Percentiles rank a stretch among this genome's conserved stretches.
Evolutionary conservation across 1,139 yeast genomes (phyloP).

Genomic region (Taiozyma sp.): DNA sequence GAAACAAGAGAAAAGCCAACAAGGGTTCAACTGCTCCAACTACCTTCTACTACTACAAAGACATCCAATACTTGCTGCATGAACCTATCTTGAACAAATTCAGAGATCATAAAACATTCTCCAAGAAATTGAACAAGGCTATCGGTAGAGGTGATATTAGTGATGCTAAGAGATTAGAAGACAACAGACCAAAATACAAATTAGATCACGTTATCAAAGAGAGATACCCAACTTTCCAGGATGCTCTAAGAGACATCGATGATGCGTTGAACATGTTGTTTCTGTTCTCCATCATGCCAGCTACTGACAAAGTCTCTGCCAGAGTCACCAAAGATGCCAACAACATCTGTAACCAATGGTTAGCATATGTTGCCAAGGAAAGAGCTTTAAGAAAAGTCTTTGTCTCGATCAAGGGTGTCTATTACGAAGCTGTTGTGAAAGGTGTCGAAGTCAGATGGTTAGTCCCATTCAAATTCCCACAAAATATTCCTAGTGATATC

Average conservation of each 20-base stretch:
- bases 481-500: constrained; percentile 87
- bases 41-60: constrained; percentile 91
- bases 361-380: constrained; percentile 87
- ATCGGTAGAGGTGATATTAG: constrained; percentile 88
- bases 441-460: constrained; percentile 97
- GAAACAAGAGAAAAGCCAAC: constrained; percentile 94
- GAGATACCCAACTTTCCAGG: constrained; percentile 90
- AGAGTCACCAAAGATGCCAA: constrained; percentile 83
- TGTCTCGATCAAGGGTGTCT: constrained; percentile 95
- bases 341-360: constrained; percentile 87
- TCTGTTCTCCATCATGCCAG: constrained; percentile 91
- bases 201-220: constrained; percentile 90
- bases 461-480: constrained; percentile 95
- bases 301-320: constrained; percentile 77
- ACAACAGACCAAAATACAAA: constrained; percentile 75
- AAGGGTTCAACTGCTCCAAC: constrained; percentile 95
- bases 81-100: constrained; percentile 91
- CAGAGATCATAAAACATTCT: constrained; percentile 93
- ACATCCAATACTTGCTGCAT: constrained; percentile 89
- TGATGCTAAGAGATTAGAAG: constrained; percentile 82
- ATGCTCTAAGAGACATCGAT: constrained; percentile 88
- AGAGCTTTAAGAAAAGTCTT: constrained; percentile 80
- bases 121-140: constrained; percentile 84
- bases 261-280: constrained; percentile 96
- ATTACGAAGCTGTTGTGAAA: constrained; percentile 82